phyloP scores from a whole-genome alignment of 75 land plant species.

The Picea glauca region DNA sequence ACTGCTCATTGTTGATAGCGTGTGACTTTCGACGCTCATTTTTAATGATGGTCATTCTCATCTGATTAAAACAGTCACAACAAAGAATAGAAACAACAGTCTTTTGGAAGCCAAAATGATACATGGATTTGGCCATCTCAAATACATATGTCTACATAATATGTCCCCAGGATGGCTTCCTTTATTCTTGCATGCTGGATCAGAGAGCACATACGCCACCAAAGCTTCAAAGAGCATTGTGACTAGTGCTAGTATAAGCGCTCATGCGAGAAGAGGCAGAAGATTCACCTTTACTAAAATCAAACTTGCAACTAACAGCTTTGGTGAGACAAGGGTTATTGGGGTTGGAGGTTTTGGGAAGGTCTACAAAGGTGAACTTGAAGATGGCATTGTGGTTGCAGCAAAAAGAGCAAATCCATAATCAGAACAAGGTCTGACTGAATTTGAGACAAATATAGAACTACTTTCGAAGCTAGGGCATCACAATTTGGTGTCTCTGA shows the following conservation, averaged over 20 bases:
- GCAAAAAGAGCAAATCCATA: conserved; percentile 62
- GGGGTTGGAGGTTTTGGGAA: conserved; percentile 80
- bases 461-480: conserved; percentile 63
- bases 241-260: conserved; percentile 12
- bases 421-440: conserved; percentile 60
- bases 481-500: conserved; percentile 59
- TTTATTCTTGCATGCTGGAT: too few relatives aligned
- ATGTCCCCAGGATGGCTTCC: too few relatives aligned
- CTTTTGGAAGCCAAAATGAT: too few relatives aligned
- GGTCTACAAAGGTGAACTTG: conserved; percentile 64
- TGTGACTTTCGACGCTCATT: too few relatives aligned
- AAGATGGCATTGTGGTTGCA: conserved; percentile 48
- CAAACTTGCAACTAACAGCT: conserved; percentile 54
- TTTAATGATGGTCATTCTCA: too few relatives aligned
- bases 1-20: too few relatives aligned
- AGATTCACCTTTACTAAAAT: conserved; percentile 54
- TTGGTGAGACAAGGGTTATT: conserved; percentile 62
- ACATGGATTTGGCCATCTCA: too few relatives aligned
- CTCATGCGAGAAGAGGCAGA: conserved; percentile 31
- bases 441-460: conserved; percentile 71
- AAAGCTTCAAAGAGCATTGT: conserved; percentile 12
- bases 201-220: too few relatives aligned
- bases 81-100: too few relatives aligned
- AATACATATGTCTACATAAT: too few relatives aligned
- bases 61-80: too few relatives aligned